Conservation (phyloP, 2,329 filamentous ascomycete species). For the Penicillium sp. region DNA sequence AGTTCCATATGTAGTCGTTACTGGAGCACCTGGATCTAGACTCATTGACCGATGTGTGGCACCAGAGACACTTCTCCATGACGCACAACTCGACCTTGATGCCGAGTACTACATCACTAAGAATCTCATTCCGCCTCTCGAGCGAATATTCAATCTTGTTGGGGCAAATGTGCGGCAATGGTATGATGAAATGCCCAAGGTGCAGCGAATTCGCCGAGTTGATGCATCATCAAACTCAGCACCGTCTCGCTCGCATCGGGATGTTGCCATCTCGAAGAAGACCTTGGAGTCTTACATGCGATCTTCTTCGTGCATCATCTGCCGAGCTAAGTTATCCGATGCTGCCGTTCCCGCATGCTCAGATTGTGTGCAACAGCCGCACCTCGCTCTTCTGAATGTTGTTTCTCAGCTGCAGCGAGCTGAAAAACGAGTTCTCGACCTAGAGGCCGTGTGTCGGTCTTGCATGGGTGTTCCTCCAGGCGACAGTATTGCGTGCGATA, state of each 20-base stretch:
- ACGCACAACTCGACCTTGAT: conserved; percentile 79
- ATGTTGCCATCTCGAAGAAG: conserved; percentile 54
- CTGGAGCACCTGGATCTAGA: conserved; percentile 81
- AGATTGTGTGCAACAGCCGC: conserved; percentile 43
- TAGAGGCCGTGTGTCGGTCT: conserved; percentile 74
- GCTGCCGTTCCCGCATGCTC: conserved; percentile 49
- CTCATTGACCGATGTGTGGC: conserved; percentile 88
- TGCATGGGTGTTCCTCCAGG: conserved; percentile 74
- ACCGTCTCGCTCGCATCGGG: conserved; percentile 31
- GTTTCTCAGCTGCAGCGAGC: conserved; percentile 63
- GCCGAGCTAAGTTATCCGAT: conserved; percentile 61
- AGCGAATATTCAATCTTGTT: conserved; percentile 94
- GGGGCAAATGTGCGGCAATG: conserved; percentile 87
- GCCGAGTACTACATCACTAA: conserved; percentile 97
- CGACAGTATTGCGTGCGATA: conserved; percentile 85
- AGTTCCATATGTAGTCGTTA: conserved; percentile 90
- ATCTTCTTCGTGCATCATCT: conserved; percentile 77
- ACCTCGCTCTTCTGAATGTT: conserved; percentile 66
- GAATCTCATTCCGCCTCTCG: conserved; percentile 90
- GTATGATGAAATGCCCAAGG: conserved; percentile 97
- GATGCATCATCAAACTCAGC: conserved; percentile 43
- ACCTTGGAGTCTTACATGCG: conserved; percentile 96
- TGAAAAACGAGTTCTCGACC: conserved; percentile 65
- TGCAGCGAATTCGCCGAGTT: conserved; percentile 73
- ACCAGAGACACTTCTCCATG: conserved; percentile 78